Evolutionary conservation across 179 eudicot species (phyloP).

Genomic region (Silene coronaria): DNA sequence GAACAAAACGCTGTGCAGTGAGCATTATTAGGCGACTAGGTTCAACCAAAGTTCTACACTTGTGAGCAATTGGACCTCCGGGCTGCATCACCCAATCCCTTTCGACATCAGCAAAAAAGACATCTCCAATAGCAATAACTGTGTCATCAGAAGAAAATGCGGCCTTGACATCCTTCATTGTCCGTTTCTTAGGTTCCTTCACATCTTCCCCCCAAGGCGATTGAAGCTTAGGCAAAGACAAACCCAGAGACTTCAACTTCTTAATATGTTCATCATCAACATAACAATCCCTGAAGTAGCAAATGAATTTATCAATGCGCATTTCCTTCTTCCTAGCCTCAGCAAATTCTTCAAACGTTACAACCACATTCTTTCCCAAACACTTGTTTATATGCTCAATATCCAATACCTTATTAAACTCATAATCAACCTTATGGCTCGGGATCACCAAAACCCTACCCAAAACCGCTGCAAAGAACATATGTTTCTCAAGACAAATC

Average conservation of each 20-base stretch:
- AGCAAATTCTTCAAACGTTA: constrained; percentile 69
- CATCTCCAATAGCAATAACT: constrained; percentile 93
- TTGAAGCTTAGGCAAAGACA: constrained; percentile 65
- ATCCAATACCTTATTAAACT: constrained; percentile 63
- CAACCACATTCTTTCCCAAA: constrained; percentile 71
- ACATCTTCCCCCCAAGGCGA: constrained; percentile 86
- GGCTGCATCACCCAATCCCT: constrained; percentile 93
- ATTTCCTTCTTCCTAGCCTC: constrained; percentile 59
- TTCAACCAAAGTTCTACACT: constrained; percentile 80
- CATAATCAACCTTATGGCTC: constrained; percentile 80
- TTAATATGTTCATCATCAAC: constrained; percentile 79
- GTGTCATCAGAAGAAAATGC: constrained; percentile 70
- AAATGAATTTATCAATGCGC: constrained; percentile 71
- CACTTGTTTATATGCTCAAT: constrained; percentile 85
- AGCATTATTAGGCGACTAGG: constrained; percentile 81
- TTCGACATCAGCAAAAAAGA: constrained; percentile 84
- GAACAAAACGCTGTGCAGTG: constrained; percentile 92
- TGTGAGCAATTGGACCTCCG: constrained; percentile 94
- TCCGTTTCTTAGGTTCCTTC: constrained; percentile 62
- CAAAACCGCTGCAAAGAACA: constrained; percentile 89
- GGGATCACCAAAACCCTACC: constrained; percentile 75
- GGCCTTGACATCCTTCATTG: constrained; percentile 51
- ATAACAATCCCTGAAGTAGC: constrained; percentile 80
- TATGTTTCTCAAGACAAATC: constrained; percentile 95
- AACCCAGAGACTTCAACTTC: constrained; percentile 73